A percentile compares a stretch with the other conserved stretches of the same genome.
Conservation (phyloP, 768 basidiomycete genomes). For the Amanita rimosa region DNA sequence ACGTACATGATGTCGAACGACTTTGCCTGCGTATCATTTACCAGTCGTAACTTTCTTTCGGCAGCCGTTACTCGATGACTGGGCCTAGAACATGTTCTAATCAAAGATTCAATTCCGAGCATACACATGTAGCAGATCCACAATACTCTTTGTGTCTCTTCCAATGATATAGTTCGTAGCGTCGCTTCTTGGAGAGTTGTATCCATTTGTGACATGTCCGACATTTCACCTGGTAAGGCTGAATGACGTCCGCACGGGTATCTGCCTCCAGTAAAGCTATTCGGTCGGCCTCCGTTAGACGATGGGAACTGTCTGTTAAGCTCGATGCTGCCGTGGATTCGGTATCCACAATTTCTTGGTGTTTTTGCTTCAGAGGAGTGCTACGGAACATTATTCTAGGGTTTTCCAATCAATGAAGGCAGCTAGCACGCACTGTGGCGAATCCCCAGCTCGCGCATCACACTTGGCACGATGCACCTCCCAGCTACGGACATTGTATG, state of each 20-base stretch:
- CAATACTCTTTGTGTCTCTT: conserved; percentile 38
- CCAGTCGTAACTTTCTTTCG: conserved; percentile 47
- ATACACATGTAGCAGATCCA: conserved; percentile 26
- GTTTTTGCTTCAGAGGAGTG: conserved; percentile 5
- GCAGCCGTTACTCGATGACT: conserved; percentile 49
- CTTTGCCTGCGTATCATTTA: conserved; percentile 56
- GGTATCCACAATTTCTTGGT: conserved; percentile 14
- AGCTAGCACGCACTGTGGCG: conserved; percentile 16
- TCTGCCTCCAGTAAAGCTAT: conserved; percentile 43
- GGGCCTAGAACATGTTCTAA: conserved; percentile 25
- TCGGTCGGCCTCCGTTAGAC: conserved; percentile 30
- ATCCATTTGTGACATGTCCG: conserved; percentile 57
- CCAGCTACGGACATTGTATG: conserved; percentile 53
- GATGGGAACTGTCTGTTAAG: conserved; percentile 9
- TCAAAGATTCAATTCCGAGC: not conserved
- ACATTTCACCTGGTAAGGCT: conserved; percentile 44
- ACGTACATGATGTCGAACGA: conserved; percentile 32
- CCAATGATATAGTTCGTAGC: conserved; percentile 45
- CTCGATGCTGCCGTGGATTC: conserved; percentile 17
- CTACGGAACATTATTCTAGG: conserved; percentile 4
- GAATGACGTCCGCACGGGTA: conserved; percentile 35
- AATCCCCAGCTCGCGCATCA: conserved; percentile 26
- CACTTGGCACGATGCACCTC: conserved; percentile 45
- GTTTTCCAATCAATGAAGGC: not conserved
- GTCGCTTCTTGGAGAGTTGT: conserved; percentile 26